Base-by-base conservation (phyloP, 352 stramenopile species). In the Peronospora destructor region DNA sequence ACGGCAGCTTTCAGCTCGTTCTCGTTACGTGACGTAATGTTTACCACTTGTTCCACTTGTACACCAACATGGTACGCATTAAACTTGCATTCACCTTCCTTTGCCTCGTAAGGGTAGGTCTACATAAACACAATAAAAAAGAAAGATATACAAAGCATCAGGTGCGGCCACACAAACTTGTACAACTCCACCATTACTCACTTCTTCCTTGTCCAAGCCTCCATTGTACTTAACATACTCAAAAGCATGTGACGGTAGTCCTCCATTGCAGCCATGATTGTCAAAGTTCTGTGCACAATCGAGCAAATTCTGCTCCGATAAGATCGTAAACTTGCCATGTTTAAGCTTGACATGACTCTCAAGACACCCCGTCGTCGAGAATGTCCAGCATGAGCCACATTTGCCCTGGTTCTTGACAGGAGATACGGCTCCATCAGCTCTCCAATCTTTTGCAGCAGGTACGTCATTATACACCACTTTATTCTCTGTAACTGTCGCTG, bases 351-450 rank as follows among this genome's bases (percentile, higher is more conserved):
- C 70, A 64, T 96, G 92, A 53, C 95, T 97, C 78, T 99, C 97
- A 41, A 99, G 88, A 32, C 90, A 90, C 12, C 96, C 97, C 11
- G 96, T 98, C 9, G 96, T 95, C 13, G 94, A 98, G 76, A 99
- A 99, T 11, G 95, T 93, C 96, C 96, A 99, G 79, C 97, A 99
- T 37, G 92, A 98, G 43, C 96, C 96, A 68, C 97, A 99, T 29
- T 90, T 80, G 46, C 94, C 97, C 68, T 99, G 96, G 66, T 99
- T 97, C 72, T 99, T 98, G 5, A 99, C 92, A 1, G 83, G 77
- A 11, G 95, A 98, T 8, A 99, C 95, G 11, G 76, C 87, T 42
- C 94, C 96, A 39, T 95, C 76, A 3, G 51, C 54, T 43, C 80
- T 72, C 97, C 97, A 99, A 78, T 99, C 93, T 29, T 98, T 90